phyloP scores from a whole-genome alignment of 306 rosid species.

The Adenanthera pavonina region DNA sequence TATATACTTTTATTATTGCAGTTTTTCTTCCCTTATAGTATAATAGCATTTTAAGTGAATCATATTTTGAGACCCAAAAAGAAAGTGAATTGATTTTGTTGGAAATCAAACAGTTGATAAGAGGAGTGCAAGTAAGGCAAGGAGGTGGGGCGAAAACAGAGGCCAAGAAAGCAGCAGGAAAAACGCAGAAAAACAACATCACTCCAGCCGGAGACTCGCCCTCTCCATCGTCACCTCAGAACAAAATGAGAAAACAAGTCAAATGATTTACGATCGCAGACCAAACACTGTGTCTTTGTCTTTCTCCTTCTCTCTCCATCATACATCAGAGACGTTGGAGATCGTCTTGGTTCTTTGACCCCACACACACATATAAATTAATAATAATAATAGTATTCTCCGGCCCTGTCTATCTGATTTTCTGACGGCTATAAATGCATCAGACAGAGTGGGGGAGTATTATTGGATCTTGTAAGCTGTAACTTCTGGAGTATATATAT shows the following conservation, averaged over 20 bases:
- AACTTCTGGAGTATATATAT: background rate
- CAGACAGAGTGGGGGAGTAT: background rate
- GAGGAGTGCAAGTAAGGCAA: constrained; percentile 96
- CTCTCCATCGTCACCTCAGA: constrained; percentile 34
- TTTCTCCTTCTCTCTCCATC: constrained; percentile 41
- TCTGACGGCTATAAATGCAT: constrained; percentile 8
- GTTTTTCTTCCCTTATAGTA: background rate
- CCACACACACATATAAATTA: background rate
- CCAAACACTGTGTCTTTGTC: background rate
- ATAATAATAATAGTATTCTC: too few species aligned
- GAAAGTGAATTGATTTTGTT: background rate
- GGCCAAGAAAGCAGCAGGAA: constrained; percentile 64
- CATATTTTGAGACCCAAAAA: background rate
- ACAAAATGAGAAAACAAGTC: constrained; percentile 38
- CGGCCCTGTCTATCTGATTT: background rate
- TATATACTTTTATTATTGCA: background rate
- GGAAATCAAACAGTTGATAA: constrained; percentile 64
- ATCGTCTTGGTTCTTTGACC: background rate
- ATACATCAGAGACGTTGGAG: constrained; percentile 46
- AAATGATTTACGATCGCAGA: constrained; percentile 10
- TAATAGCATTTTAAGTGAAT: background rate
- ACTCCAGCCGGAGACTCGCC: background rate
- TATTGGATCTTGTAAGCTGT: background rate
- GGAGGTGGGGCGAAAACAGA: constrained; percentile 65
- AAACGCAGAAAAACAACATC: constrained; percentile 60